Base-by-base conservation (phyloP, 2,329 filamentous ascomycete species). In the Penicillium sp. region DNA sequence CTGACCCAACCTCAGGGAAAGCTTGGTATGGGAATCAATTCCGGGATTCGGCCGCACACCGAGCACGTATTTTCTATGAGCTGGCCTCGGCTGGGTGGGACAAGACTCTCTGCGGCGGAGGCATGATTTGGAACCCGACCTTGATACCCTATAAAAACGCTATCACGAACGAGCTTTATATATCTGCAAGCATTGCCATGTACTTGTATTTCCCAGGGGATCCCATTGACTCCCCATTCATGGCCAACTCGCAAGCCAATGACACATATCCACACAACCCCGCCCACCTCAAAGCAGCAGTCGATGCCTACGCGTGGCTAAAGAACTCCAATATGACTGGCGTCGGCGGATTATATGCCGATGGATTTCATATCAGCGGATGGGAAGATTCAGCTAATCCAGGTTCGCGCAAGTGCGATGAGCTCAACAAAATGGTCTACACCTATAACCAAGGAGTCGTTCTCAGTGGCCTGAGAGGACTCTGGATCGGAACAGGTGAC, bases 361-460 rank as follows among this genome's bases (percentile, higher is more conserved):
- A 97, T 65, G 93, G 93, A 10, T 97, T 91, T 69, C 93, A 97
- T 71, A 88, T 97, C 66, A 83, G 80, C 13, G 84, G 84, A 21
- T 89, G 81, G 75, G 69, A 75, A 28, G 76, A 78, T 23, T 82
- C 85, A 52, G 75, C 77, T 6, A 81, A 81, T 55, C 81, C 80
- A 23, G 85, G 87, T 46, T 91, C 89, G 52, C 87, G 84, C 0
- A 81, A 84, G 59, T 97, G 93, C 71, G 90, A 97, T 68, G 72
- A 84, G 46, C 84, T 92, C 45, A 90, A 96, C 71, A 86, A 92
- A 63, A 93, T 92, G 87, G 88, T 96, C 8, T 96, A 92, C 73
- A 95, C 92, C 0, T 97, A 97, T 77, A 97, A 97, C 74, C 93
- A 97, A 73, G 93, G 92, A 19, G 91, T 97, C 3, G 67, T 97